phyloP scores from a whole-genome alignment of 345 rosid species.

The Abelmoschus esculentus region DNA sequence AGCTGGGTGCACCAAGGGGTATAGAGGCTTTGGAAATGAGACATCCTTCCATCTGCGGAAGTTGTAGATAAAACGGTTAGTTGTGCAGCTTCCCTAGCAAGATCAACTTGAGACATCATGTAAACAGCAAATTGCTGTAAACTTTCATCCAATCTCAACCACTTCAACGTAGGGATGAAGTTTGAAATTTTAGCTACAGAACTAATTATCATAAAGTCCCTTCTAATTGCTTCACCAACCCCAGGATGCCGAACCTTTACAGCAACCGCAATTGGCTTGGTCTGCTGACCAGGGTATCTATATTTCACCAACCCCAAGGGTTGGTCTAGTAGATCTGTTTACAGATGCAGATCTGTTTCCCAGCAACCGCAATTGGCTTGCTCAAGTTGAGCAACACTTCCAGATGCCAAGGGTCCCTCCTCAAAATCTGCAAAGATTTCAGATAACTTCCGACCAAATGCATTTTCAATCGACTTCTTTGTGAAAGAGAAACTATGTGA shows the following conservation, averaged over 20 bases:
- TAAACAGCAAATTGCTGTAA: slow-evolving; percentile 94
- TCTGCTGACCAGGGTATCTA: slow-evolving; percentile 73
- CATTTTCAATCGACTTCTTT: slow-evolving; percentile 72
- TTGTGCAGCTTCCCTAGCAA: slow-evolving; percentile 98
- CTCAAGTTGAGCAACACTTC: slow-evolving; percentile 98
- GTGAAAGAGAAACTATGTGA: slow-evolving; percentile 86
- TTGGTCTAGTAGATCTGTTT: too few species aligned
- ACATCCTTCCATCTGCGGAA: slow-evolving; percentile 97
- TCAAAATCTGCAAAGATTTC: slow-evolving; percentile 86
- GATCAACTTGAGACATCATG: slow-evolving; percentile 99
- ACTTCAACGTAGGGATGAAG: slow-evolving; percentile 68
- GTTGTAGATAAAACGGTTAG: slow-evolving; percentile 85
- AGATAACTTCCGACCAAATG: slow-evolving; percentile 79
- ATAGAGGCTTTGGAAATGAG: slow-evolving; percentile 94
- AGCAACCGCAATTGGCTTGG: slow-evolving; percentile 74
- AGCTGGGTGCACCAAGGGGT: slow-evolving; percentile 98
- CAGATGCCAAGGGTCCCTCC: slow-evolving; percentile 89
- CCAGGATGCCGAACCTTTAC: slow-evolving; percentile 99
- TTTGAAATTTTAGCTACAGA: slow-evolving; percentile 61
- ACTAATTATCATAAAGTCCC: slow-evolving; percentile 86
- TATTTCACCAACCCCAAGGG: too few species aligned
- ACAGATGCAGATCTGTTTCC: too few species aligned
- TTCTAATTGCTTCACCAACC: slow-evolving; percentile 89
- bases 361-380: too few species aligned
- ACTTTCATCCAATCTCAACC: slow-evolving; percentile 96